Conservation (phyloP, 2,329 filamentous ascomycete species). For the Microcyclosporella mali region DNA sequence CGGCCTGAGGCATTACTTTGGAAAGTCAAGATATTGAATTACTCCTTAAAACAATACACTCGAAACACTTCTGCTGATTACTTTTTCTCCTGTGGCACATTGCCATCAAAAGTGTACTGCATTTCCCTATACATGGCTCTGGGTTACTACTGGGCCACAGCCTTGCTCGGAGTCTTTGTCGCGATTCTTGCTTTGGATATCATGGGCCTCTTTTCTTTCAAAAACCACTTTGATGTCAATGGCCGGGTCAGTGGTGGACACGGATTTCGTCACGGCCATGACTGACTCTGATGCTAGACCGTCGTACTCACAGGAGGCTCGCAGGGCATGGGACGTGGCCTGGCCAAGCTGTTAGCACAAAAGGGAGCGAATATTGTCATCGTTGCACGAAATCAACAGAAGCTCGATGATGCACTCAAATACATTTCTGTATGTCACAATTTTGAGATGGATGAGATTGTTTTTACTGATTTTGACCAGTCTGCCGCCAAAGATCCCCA, state of each 20-base stretch:
- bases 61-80: too few relatives aligned
- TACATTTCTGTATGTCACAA: slow-evolving; percentile 53
- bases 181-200: slow-evolving; percentile 37
- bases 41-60: too few relatives aligned
- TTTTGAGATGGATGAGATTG: not conserved
- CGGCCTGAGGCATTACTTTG: too few relatives aligned
- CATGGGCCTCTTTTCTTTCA: slow-evolving; percentile 64
- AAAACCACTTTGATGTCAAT: slow-evolving; percentile 76
- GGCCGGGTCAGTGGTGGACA: slow-evolving; percentile 62
- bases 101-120: too few relatives aligned
- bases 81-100: too few relatives aligned
- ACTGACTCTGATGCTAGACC: slow-evolving; percentile 52
- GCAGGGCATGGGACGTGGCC: slow-evolving; percentile 79
- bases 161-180: slow-evolving; percentile 32
- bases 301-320: slow-evolving; percentile 85
- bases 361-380: slow-evolving; percentile 85
- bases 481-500: slow-evolving; percentile 58
- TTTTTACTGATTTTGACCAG: slow-evolving; percentile 35
- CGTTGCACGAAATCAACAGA: slow-evolving; percentile 68
- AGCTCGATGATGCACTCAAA: slow-evolving; percentile 65
- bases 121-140: slow-evolving; percentile 32
- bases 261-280: not conserved
- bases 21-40: too few relatives aligned
- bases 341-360: slow-evolving; percentile 65
- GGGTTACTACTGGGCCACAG: slow-evolving; percentile 33